phyloP scores from a whole-genome alignment of 2,329 filamentous ascomycete species.

The Botryotinia globosa region DNA sequence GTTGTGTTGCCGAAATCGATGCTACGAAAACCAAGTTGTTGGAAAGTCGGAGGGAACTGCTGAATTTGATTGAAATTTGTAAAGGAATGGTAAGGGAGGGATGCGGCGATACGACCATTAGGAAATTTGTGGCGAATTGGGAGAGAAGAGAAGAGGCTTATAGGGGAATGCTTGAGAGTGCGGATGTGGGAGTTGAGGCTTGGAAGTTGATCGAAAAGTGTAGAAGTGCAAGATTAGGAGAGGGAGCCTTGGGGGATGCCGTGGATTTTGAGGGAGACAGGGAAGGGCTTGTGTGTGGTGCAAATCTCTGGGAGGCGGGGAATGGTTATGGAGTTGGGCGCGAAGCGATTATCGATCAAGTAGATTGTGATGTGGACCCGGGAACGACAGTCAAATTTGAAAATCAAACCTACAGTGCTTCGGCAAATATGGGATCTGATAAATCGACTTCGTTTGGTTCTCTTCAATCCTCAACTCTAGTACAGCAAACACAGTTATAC shows the following conservation, averaged over 20 bases:
- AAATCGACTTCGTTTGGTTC: neutral
- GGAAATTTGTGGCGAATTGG: slow-evolving; percentile 3
- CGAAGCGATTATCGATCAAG: neutral
- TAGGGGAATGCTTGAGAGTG: slow-evolving; percentile 3
- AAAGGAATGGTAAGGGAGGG: neutral
- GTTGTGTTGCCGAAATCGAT: neutral
- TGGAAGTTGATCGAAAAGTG: slow-evolving; percentile 5
- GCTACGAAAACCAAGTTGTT: neutral
- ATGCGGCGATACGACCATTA: neutral
- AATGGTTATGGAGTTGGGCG: neutral
- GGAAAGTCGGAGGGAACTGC: neutral
- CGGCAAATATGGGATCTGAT: neutral
- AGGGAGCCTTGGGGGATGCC: neutral
- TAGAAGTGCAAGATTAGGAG: slow-evolving; percentile 3
- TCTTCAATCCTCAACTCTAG: neutral
- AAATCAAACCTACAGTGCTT: neutral
- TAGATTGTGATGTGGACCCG: neutral
- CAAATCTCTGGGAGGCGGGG: neutral
- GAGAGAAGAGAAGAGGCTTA: slow-evolving; percentile 1
- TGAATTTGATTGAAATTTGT: slow-evolving; percentile 1
- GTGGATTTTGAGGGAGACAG: neutral
- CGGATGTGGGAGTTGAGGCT: neutral
- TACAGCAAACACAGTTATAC: neutral
- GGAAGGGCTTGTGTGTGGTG: no score
- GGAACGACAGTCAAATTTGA: neutral